Evolutionary conservation across 192 early-diverging fungal species (phyloP), one percentile per base, ranked within the genome.

Genomic region (Pilaira anomala): DNA sequence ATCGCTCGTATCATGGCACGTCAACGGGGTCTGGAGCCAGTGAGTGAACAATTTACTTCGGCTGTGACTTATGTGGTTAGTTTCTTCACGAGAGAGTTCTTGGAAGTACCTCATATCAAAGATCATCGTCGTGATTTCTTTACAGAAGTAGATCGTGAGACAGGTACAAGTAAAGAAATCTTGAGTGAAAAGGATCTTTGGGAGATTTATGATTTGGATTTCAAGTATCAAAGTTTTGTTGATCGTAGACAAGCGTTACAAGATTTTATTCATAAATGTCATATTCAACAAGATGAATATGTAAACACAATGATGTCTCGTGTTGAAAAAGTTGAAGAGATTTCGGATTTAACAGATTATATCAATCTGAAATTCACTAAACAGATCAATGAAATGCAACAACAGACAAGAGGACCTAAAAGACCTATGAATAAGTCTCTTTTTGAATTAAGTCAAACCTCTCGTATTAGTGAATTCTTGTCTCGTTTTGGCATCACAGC

Each of bases 21-120:
- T 29, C 22, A 29, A 3, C 25, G 56, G n/a, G 75, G 68, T 6
- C 54, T 25, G 48, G 67, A 72, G 4, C 60, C 22, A 1, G 16
- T 59, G 1, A 33, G 66, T 12, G 75, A 77, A 14, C 53, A 72
- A 19, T 66, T 68, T 24, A 19, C 50, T 1, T 22, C 21, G 1
- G 63, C 73, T 0, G 54, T 73, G 22, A 63, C 45, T 3, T 54
- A 82, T 45, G 86, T 93, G 48, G 80, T 94, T 33, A 75, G 77
- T 60, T 88, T 88, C 63, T 62, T 97, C 50, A 82, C 84, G 26
- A 77, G 82, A 41, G 91, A 97, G 65, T 83, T 90, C 45, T 71
- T 83, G 62, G 97, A 99, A 70, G 93, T 99, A 24, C 97, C 97
- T 7, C 97, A 89, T 68, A 92, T 99, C 62, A 76, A 83, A 33